Conservation (phyloP, 768 basidiomycete species). For the Mrakia blollopis region DNA sequence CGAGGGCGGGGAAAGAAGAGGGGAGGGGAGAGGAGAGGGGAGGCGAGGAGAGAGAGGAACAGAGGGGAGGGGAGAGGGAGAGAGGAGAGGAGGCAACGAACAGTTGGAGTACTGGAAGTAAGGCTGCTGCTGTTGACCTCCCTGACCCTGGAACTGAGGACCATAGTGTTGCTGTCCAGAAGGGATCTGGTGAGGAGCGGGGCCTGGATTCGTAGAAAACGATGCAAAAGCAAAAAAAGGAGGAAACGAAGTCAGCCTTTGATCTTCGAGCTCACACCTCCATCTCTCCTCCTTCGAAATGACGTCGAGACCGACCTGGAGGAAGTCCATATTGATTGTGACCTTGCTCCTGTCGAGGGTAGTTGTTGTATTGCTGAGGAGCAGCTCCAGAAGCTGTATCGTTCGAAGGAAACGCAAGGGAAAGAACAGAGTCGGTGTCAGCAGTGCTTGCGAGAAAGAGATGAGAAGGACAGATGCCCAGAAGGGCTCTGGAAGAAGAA, state of each 20-base stretch:
- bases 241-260: not conserved
- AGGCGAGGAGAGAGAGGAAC: too few relatives aligned
- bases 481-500: not conserved
- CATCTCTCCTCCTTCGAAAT: too few relatives aligned
- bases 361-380: not conserved
- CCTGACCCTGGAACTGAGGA: slow-evolving; percentile 50
- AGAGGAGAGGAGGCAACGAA: slow-evolving; percentile 40
- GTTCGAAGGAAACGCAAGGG: not conserved
- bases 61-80: too few relatives aligned
- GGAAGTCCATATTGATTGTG: slow-evolving; percentile 21
- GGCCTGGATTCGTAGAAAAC: not conserved
- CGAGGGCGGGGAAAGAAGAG: too few relatives aligned
- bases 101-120: slow-evolving; percentile 88
- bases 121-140: slow-evolving; percentile 50
- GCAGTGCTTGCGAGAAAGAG: not conserved
- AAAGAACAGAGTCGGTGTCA: not conserved
- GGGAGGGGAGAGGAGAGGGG: too few relatives aligned
- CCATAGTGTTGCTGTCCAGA: slow-evolving; percentile 59
- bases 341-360: slow-evolving; percentile 1
- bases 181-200: slow-evolving; percentile 34
- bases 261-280: not conserved
- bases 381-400: not conserved
- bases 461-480: not conserved
- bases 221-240: not conserved
- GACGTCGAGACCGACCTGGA: not conserved